phyloP scores from a whole-genome alignment of 495 filamentous ascomycete genomes.

The Talaromyces borbonicus region DNA sequence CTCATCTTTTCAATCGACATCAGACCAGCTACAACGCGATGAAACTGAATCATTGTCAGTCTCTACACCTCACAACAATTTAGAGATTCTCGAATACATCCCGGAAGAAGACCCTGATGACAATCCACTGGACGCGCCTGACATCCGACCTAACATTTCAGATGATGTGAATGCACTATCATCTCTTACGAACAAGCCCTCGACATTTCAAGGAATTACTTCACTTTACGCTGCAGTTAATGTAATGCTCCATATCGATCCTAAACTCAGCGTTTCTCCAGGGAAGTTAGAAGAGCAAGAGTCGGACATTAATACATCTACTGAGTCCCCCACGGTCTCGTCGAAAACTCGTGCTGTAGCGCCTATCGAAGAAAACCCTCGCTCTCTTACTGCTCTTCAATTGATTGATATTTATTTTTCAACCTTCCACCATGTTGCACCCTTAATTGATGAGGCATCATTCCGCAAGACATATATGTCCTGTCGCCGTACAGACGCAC shows the following conservation, averaged over 20 bases:
- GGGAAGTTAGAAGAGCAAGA: not conserved
- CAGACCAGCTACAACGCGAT: no score
- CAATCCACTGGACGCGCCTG: no score
- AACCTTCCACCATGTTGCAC: constrained; percentile 55
- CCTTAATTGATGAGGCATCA: constrained; percentile 58
- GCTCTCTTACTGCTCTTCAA: constrained; percentile 6
- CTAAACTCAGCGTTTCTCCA: not conserved
- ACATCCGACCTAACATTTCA: no score
- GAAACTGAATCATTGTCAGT: no score
- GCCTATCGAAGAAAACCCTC: constrained; percentile 2
- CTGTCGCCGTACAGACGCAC: constrained; percentile 29
- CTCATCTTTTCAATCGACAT: no score
- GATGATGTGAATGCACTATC: constrained; percentile 67
- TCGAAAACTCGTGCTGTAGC: not conserved
- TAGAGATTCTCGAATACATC: no score
- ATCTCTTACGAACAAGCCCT: constrained; percentile 33
- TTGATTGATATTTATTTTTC: constrained; percentile 64
- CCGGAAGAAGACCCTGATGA: no score
- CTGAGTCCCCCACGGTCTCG: no score
- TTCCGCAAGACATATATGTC: constrained; percentile 44
- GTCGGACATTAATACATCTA: constrained; percentile 33
- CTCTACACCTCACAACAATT: no score
- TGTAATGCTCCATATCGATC: constrained; percentile 6
- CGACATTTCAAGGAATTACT: constrained; percentile 61
- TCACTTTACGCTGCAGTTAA: constrained; percentile 47